A percentile compares a stretch with the other conserved stretches of the same genome.
These are phyloP conservation scores for Lepidium aucheri DNA, from an alignment of 345 rosid species.

Conservation along the genomic window DNA sequence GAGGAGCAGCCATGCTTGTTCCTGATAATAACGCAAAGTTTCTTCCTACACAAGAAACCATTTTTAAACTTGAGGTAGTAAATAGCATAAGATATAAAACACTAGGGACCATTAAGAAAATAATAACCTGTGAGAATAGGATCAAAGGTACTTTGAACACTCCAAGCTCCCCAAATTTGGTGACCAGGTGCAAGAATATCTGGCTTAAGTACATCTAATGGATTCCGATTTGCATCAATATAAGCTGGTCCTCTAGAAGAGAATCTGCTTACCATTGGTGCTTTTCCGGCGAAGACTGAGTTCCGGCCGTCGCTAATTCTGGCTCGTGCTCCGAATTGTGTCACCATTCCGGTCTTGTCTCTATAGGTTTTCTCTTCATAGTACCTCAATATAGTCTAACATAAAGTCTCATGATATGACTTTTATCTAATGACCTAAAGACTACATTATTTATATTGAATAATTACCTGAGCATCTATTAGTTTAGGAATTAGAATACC, in stretches of 20 bases:
- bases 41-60: slow-evolving; percentile 31
- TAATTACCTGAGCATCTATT: slow-evolving; percentile 60
- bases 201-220: slow-evolving; percentile 68
- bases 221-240: slow-evolving; percentile 35
- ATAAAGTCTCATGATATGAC: neutral
- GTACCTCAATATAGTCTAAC: slow-evolving; percentile 46
- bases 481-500: slow-evolving; percentile 60
- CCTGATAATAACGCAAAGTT: slow-evolving; percentile 72
- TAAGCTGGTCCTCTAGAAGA: slow-evolving; percentile 80
- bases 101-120: neutral
- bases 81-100: neutral
- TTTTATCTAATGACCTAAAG: neutral
- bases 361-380: slow-evolving; percentile 47
- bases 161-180: slow-evolving; percentile 96
- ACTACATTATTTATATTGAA: too few species aligned
- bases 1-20: slow-evolving; percentile 92
- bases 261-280: slow-evolving; percentile 62
- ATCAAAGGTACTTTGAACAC: slow-evolving; percentile 61
- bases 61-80: neutral
- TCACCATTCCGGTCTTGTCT: slow-evolving; percentile 33
- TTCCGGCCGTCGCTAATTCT: slow-evolving; percentile 58
- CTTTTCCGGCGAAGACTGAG: slow-evolving; percentile 39
- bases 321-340: slow-evolving; percentile 41
- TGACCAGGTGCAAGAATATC: slow-evolving; percentile 85
- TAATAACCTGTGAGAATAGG: slow-evolving; percentile 41